Base-by-base conservation (phyloP, 1,284 basidiomycete species). In the Heterobasidion irregulare region DNA sequence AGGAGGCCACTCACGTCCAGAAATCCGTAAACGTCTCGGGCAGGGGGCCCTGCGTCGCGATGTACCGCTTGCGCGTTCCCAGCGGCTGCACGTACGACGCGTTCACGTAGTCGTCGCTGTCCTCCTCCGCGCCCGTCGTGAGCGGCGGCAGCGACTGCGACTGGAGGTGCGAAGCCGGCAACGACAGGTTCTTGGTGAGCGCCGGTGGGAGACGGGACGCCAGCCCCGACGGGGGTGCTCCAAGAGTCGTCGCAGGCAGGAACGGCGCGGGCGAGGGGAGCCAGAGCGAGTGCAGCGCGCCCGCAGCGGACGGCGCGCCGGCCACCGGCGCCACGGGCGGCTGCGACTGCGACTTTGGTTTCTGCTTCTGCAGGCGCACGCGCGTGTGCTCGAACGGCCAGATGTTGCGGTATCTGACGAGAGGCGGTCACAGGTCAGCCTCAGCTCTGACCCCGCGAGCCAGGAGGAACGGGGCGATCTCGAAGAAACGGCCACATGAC, bases 381-480 rank as follows among this genome's bases (percentile, higher is more conserved):
- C 93, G 85, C 13, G 90, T 86, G 66, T 94, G 92, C 65, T 97
- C 94, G 64, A 95, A 98, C 0, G 94, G 94, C 94, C 94, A 98
- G 55, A 98, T 96, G 66, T 98, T 92, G 44, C 82, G 81, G 70
- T 91, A 91, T 64, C 94, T 94, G 68, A 68, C 26, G 45, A 18
- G 26, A 48, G 47, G 44, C 38, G 46, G 32, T 52, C 34, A 48
- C 26, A 26, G 26, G 26, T 26, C 26, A 26, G 26, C 26, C 26
- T 26, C 26, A 26, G 26, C 26, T 26, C 26, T 26, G 26, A 26
- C 26, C 3, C 26, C 26, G 26, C 26, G 26, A 26, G 26, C 26
- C 26, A 26, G 26, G 26, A 5, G 26, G 26, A 5, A 26, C 26
- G 26, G 26, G 26, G 26, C 43, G 16, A 44, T 13, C 12, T 16